These are phyloP conservation scores for Exidia glandulosa DNA, from an alignment of 768 basidiomycete genomes.

Conservation along the genomic window DNA sequence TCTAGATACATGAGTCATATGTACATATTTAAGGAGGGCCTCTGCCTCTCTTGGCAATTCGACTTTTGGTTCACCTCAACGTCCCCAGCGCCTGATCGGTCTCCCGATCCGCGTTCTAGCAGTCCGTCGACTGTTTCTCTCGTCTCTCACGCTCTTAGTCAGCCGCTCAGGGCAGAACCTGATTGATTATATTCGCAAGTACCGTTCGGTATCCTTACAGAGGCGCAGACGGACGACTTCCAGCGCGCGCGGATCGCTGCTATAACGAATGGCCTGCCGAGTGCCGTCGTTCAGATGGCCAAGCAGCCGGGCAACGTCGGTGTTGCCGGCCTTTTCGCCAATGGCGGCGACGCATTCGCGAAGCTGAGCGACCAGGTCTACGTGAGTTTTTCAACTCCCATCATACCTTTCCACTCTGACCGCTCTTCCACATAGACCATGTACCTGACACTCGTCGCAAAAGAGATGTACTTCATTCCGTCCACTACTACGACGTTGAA, in stretches of 20 bases:
- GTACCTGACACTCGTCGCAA: constrained; percentile 40
- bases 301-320: constrained; percentile 25
- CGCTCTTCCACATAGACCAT: constrained; percentile 20
- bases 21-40: too few relatives aligned
- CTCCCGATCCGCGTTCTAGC: too few relatives aligned
- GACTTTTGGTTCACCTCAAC: too few relatives aligned
- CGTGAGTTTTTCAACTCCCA: constrained; percentile 21
- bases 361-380: constrained; percentile 33
- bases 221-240: constrained; percentile 27
- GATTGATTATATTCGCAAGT: too few relatives aligned
- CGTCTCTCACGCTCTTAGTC: too few relatives aligned
- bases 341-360: constrained; percentile 22
- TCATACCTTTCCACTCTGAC: not conserved
- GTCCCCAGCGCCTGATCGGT: too few relatives aligned
- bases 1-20: too few relatives aligned
- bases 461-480: constrained; percentile 38
- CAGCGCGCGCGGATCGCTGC: constrained; percentile 28
- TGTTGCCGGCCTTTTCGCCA: constrained; percentile 26
- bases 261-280: constrained; percentile 38
- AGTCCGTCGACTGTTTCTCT: too few relatives aligned
- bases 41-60: too few relatives aligned
- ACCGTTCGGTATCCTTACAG: too few relatives aligned
- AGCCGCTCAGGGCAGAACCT: too few relatives aligned
- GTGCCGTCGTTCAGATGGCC: constrained; percentile 40
- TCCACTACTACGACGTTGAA: constrained; percentile 22